phyloP scores from a whole-genome alignment of 805 yeast genomes.

The Saccharomycopsis sp. region DNA sequence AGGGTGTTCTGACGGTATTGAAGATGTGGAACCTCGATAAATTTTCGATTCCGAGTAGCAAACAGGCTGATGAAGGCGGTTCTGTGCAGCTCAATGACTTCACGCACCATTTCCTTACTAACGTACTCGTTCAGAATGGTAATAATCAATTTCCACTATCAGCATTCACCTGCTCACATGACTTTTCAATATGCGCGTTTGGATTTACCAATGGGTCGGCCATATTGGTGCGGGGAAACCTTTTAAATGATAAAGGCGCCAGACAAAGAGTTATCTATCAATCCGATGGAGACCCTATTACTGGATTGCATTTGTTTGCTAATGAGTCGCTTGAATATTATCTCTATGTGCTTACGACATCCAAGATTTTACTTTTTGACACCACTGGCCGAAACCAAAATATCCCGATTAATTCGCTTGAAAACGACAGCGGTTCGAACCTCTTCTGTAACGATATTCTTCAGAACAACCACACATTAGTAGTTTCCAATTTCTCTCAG shows the following conservation, averaged over 20 bases:
- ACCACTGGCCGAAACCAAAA: constrained; percentile 78
- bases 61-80: constrained; percentile 15
- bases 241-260: constrained; percentile 82
- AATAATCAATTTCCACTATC: constrained; percentile 68
- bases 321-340: constrained; percentile 23
- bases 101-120: constrained; percentile 43
- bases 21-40: constrained; percentile 69
- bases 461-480: constrained; percentile 22
- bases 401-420: constrained; percentile 43
- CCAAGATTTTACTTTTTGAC: constrained; percentile 60
- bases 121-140: constrained; percentile 60
- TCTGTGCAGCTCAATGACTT: constrained; percentile 30
- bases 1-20: constrained; percentile 61
- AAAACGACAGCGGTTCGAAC: constrained; percentile 42
- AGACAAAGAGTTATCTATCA: constrained; percentile 77
- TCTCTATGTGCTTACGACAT: constrained; percentile 69
- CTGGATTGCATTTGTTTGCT: constrained; percentile 56
- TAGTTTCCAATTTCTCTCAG: constrained; percentile 6
- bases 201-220: constrained; percentile 86
- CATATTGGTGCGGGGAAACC: constrained; percentile 77
- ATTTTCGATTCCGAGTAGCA: constrained; percentile 31
- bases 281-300: constrained; percentile 66
- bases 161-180: constrained; percentile 46
- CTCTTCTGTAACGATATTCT: constrained; percentile 40
- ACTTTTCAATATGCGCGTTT: constrained; percentile 58